A percentile compares a stretch with the other conserved stretches of the same genome.
phyloP scores from a whole-genome alignment of 495 filamentous ascomycete species.

The Podospora fimiseda region DNA sequence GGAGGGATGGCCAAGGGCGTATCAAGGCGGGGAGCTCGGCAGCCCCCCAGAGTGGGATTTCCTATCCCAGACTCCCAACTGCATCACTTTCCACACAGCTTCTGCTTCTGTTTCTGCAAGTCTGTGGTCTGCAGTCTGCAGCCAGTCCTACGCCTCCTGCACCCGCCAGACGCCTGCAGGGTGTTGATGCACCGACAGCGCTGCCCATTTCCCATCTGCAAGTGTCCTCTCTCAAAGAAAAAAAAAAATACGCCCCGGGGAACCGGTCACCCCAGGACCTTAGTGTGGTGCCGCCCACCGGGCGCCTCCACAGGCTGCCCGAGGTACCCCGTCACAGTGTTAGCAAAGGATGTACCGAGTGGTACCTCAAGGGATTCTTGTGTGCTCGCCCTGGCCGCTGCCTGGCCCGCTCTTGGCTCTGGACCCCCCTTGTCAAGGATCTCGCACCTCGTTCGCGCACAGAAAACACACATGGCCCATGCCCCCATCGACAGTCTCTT shows the following conservation, averaged over 20 bases:
- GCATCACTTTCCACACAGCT: background rate
- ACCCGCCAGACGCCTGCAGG: conserved; percentile 3
- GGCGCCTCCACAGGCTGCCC: conserved; percentile 1
- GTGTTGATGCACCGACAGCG: conserved; percentile 7
- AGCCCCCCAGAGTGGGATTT: conserved; percentile 18
- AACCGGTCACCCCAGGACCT: conserved; percentile 12
- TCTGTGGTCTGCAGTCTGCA: conserved; percentile 1
- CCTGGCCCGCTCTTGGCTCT: conserved; percentile 1
- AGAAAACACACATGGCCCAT: background rate
- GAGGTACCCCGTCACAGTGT: conserved; percentile 2
- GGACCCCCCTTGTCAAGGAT: conserved; percentile 14
- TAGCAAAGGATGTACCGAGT: conserved; percentile 1
- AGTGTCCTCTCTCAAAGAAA: background rate
- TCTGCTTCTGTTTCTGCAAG: background rate
- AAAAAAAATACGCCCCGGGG: conserved; percentile 19
- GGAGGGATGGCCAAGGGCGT: too few relatives aligned
- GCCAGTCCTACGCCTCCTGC: conserved; percentile 6
- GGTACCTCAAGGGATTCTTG: conserved; percentile 1
- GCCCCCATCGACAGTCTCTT: conserved; percentile 6
- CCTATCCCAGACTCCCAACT: conserved; percentile 8
- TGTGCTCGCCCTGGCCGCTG: conserved; percentile 9
- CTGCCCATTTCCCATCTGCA: conserved; percentile 6
- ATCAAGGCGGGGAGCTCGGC: conserved; percentile 15
- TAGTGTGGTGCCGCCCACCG: conserved; percentile 11
- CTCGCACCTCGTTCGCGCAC: conserved; percentile 5